A percentile compares a stretch with the other conserved stretches of the same genome.
These are phyloP conservation scores for Globisporangium paddicum DNA, from an alignment of 352 stramenopile species.

Conservation along the genomic window DNA sequence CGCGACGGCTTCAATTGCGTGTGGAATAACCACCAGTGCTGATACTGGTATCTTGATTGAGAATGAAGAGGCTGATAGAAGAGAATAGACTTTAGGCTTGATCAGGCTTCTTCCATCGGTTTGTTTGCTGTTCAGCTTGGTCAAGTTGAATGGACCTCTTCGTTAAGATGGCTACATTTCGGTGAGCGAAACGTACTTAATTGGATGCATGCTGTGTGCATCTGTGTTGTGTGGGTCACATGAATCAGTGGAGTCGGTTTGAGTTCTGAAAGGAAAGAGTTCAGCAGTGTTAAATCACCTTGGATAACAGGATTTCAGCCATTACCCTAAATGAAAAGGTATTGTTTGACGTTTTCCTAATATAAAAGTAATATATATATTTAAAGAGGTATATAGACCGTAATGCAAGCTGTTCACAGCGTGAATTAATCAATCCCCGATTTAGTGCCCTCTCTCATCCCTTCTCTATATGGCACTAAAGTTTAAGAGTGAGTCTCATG, in stretches of 20 bases:
- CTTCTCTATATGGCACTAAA: too few relatives aligned
- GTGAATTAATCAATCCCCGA: neutral
- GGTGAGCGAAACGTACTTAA: neutral
- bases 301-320: neutral
- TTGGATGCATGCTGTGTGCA: neutral
- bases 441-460: neutral
- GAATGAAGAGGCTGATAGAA: neutral
- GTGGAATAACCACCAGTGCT: conserved; percentile 42
- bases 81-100: neutral
- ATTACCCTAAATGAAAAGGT: too few relatives aligned
- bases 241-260: neutral
- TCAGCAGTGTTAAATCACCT: neutral
- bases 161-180: neutral
- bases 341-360: too few relatives aligned
- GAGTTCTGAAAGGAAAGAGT: neutral
- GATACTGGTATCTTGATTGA: too few relatives aligned
- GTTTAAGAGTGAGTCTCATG: neutral
- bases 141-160: too few relatives aligned
- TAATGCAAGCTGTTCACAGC: neutral
- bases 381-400: neutral
- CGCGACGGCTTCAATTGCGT: conserved; percentile 62
- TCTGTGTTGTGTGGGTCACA: neutral
- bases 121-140: too few relatives aligned
- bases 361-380: too few relatives aligned
- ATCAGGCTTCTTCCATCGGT: too few relatives aligned